phyloP scores from a whole-genome alignment of 2,329 filamentous ascomycete genomes.

The Dryadomyces sulphureus region DNA sequence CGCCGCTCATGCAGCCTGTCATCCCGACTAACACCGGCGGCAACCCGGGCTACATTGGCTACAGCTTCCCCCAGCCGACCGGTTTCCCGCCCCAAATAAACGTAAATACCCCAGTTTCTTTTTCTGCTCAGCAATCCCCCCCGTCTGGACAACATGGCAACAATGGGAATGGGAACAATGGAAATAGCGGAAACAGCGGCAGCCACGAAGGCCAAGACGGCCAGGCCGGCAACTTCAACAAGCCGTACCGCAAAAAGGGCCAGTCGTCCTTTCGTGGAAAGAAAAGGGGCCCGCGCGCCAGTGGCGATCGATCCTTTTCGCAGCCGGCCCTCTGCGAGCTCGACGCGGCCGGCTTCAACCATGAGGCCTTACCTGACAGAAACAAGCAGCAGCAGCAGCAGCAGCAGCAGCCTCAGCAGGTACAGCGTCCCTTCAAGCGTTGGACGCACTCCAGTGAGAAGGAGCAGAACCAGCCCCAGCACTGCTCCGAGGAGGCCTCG shows the following conservation, averaged over 20 bases:
- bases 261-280: constrained; percentile 23
- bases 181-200: too few species aligned
- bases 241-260: background rate
- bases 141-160: too few species aligned
- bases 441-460: constrained; percentile 18
- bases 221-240: background rate
- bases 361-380: constrained; percentile 1
- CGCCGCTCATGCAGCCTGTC: constrained; percentile 51
- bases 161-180: too few species aligned
- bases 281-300: constrained; percentile 30
- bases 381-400: too few species aligned
- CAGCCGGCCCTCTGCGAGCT: constrained; percentile 23
- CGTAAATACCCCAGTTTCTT: constrained; percentile 9
- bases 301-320: constrained; percentile 28
- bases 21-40: constrained; percentile 43
- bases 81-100: constrained; percentile 10
- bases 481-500: background rate
- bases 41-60: constrained; percentile 23
- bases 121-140: background rate
- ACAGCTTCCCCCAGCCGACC: constrained; percentile 2
- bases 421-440: constrained; percentile 28
- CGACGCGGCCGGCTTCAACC: constrained; percentile 15
- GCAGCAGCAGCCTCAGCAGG: too few species aligned
- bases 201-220: too few species aligned
- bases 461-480: constrained; percentile 7